A percentile compares a stretch with the other conserved stretches of the same genome.
Conservation (phyloP, 257 asterid genomes). For the Eucommia ulmoides region DNA sequence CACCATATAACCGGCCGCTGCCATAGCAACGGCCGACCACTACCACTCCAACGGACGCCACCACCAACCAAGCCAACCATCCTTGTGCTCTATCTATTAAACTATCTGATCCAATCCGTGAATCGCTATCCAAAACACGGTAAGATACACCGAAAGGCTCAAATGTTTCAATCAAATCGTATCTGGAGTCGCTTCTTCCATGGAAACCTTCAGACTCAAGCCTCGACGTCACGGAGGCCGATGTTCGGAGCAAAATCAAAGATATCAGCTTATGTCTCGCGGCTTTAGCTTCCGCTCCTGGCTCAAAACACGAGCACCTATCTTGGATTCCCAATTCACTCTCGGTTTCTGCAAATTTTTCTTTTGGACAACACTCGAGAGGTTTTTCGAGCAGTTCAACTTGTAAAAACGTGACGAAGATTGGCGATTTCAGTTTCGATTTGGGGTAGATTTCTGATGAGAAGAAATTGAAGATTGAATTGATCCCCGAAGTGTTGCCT, state of each 20-base stretch:
- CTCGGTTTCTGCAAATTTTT: slow-evolving; percentile 31
- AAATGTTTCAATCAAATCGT: slow-evolving; percentile 50
- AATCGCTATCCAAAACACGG: slow-evolving; percentile 26
- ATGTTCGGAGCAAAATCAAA: slow-evolving; percentile 16
- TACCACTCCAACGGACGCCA: no score
- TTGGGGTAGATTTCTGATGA: slow-evolving; percentile 31
- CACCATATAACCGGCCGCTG: no score
- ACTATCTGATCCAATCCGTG: slow-evolving; percentile 33
- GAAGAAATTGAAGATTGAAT: slow-evolving; percentile 47
- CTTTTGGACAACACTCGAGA: slow-evolving; percentile 29
- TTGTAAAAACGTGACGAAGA: slow-evolving; percentile 27
- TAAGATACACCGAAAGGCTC: slow-evolving; percentile 52
- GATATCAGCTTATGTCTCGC: slow-evolving; percentile 62
- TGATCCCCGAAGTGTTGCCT: slow-evolving; percentile 52
- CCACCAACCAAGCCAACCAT: no score
- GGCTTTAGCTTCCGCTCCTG: slow-evolving; percentile 55
- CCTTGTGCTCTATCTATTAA: slow-evolving; percentile 28
- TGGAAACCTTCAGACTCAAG: neutral
- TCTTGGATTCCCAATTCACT: slow-evolving; percentile 58
- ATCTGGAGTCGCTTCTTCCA: slow-evolving; percentile 42
- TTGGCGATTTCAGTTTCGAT: slow-evolving; percentile 45
- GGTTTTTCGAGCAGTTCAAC: slow-evolving; percentile 23
- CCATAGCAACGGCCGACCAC: no score
- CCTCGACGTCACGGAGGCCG: slow-evolving; percentile 17
- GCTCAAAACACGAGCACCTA: slow-evolving; percentile 45